phyloP scores from a whole-genome alignment of 1,139 yeast genomes.

The Diutina ranongensis region DNA sequence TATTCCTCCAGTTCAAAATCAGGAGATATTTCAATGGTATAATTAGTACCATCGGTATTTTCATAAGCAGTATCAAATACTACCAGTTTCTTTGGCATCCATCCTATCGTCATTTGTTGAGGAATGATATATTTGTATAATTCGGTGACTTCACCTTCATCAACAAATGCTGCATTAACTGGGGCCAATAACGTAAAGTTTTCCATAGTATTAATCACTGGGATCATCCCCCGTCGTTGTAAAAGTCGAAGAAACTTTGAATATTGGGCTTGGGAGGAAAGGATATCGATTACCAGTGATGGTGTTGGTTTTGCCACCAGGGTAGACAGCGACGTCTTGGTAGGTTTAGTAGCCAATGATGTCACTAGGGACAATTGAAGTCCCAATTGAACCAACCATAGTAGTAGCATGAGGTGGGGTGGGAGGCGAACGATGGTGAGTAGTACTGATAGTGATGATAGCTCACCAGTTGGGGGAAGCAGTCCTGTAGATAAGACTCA shows the following conservation, averaged over 20 bases:
- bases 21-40: slow-evolving; percentile 20
- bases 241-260: slow-evolving; percentile 55
- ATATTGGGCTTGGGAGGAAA: slow-evolving; percentile 65
- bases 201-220: slow-evolving; percentile 47
- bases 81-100: slow-evolving; percentile 17
- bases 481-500: too few species aligned
- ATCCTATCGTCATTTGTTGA: slow-evolving; percentile 26
- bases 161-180: slow-evolving; percentile 65
- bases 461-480: too few species aligned
- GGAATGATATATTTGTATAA: slow-evolving; percentile 18
- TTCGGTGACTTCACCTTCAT: slow-evolving; percentile 8
- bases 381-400: background rate
- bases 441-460: too few species aligned
- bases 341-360: slow-evolving; percentile 7
- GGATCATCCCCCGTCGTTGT: slow-evolving; percentile 60
- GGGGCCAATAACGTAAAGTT: slow-evolving; percentile 82
- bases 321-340: slow-evolving; percentile 5
- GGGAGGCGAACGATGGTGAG: background rate
- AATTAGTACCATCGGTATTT: slow-evolving; percentile 11
- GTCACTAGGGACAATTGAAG: background rate
- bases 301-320: slow-evolving; percentile 15
- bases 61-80: slow-evolving; percentile 22
- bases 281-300: slow-evolving; percentile 59
- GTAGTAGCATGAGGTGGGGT: background rate
- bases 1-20: slow-evolving; percentile 20